Evolutionary conservation across 2,329 filamentous ascomycete species (phyloP).

Genomic region (Colletotrichum chlorophyti): DNA sequence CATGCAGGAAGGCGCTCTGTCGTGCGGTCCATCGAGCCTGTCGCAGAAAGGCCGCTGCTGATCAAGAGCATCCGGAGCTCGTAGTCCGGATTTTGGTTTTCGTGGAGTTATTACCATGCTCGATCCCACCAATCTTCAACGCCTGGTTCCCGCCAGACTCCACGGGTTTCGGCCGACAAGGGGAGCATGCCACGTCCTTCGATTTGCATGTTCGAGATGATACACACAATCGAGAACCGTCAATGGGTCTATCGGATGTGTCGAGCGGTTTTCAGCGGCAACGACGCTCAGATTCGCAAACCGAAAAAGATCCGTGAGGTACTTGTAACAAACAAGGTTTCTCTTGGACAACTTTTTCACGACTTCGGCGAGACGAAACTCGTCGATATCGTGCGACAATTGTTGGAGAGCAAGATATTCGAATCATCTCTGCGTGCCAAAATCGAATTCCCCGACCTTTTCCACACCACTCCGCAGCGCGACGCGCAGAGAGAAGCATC

Average conservation of each 20-base stretch:
- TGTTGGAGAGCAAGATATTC: slow-evolving; percentile 38
- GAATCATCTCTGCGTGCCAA: slow-evolving; percentile 40
- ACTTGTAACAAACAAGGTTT: slow-evolving; percentile 22
- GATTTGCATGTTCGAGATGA: too few relatives aligned
- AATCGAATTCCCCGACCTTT: slow-evolving; percentile 42
- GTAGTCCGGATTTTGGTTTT: too few relatives aligned
- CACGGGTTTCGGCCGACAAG: too few relatives aligned
- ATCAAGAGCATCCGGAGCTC: too few relatives aligned
- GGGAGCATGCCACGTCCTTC: too few relatives aligned
- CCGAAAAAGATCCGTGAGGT: slow-evolving; percentile 34
- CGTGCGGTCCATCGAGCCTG: too few relatives aligned
- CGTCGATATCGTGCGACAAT: slow-evolving; percentile 30
- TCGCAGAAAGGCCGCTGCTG: too few relatives aligned
- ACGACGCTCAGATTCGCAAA: slow-evolving; percentile 32
- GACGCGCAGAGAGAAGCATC: slow-evolving; percentile 37
- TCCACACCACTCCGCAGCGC: slow-evolving; percentile 33
- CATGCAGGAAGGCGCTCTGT: too few relatives aligned
- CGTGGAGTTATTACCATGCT: too few relatives aligned
- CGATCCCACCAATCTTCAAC: too few relatives aligned
- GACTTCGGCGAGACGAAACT: slow-evolving; percentile 30
- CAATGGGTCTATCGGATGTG: slow-evolving; percentile 36
- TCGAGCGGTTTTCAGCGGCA: slow-evolving; percentile 35
- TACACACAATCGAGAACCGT: not conserved
- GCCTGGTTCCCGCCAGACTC: too few relatives aligned
- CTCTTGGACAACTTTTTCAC: slow-evolving; percentile 26